Evolutionary conservation across 768 basidiomycete genomes (phyloP).

Genomic region (Coprinellus aureogranulatus): DNA sequence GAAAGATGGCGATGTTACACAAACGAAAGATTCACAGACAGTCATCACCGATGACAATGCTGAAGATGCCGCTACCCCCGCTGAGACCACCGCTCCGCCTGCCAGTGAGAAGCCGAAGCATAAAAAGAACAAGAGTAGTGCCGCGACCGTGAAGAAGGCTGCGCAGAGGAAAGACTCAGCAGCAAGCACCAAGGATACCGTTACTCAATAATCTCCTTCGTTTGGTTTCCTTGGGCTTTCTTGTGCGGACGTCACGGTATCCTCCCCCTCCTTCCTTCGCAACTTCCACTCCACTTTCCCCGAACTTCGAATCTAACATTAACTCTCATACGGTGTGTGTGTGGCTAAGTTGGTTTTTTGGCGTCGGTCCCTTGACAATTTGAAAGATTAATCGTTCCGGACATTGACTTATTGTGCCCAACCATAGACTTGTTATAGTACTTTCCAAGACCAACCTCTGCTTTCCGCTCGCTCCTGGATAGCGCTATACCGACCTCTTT

Average conservation of each 20-base stretch:
- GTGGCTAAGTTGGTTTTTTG: not conserved
- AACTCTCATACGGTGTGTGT: no score
- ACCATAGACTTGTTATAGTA: conserved; percentile 1
- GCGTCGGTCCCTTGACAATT: not conserved
- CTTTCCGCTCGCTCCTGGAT: no score
- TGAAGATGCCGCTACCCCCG: conserved; percentile 37
- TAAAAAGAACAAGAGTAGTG: conserved; percentile 58
- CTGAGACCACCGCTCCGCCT: conserved; percentile 12
- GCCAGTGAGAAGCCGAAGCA: conserved; percentile 35
- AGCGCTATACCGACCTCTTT: no score
- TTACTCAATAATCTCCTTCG: conserved; percentile 15
- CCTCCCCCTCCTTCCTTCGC: no score
- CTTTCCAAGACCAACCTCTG: no score
- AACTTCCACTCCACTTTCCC: no score
- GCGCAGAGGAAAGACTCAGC: conserved; percentile 54
- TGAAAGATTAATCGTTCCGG: no score
- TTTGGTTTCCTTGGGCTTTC: no score
- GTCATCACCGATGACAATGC: conserved; percentile 19
- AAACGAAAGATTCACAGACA: conserved; percentile 26
- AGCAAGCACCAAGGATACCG: conserved; percentile 43
- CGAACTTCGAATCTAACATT: no score
- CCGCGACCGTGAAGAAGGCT: conserved; percentile 53
- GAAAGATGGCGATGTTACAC: conserved; percentile 24
- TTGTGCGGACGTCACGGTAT: no score
- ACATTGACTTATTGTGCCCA: conserved; percentile 1